Base-by-base conservation (phyloP, 176 grass and related monocot genomes). In the Phoenix roebelenii region DNA sequence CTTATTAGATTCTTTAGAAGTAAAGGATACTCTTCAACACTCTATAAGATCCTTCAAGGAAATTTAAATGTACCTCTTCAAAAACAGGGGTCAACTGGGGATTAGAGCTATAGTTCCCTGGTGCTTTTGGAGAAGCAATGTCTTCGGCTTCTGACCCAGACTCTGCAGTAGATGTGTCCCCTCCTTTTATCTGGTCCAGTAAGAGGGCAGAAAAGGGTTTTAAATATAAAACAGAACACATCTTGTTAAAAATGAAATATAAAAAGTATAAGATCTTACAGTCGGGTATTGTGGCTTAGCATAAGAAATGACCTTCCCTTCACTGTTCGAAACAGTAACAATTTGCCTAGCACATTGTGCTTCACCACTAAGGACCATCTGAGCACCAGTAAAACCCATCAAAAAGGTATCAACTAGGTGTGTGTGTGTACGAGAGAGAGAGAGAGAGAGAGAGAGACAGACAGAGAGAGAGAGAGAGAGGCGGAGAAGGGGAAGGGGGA, bases 291-390 rank as follows among this genome's bases (percentile, higher is more conserved):
- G 35, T 61, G 72, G 64, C 66, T 78, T 77, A 70, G 76, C 58
- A 79, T 82, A 78, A 63, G 66, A 61, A 75, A 76, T 71, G 58
- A 80, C 72, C 69, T 88, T 97, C 60, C 82, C 60, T 2, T 85
- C 48, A 7, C 54, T 68, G 9, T 70, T 82, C 74, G 81, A 83
- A 73, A 80, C 44, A 49, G 81, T 74, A 60, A 83, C 69, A 80
- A 92, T 78, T 78, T 80, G 78, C 49, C 67, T 71, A 60, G 76
- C 65, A 83, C 78, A 88, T 39, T 91, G 79, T 66, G 84, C 83
- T 85, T 98, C 87, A 75, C 93, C 93, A 30, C 84, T 85, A 24
- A 77, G 70, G 44, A 98, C 79, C 70, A 79, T 85, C 93, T 97
- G 32, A 39, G 49, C 18, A 67, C 3, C 35, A 44, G 35, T 44